Conservation (phyloP, 2,329 filamentous ascomycete genomes). For the Mollisiaceae sp. region DNA sequence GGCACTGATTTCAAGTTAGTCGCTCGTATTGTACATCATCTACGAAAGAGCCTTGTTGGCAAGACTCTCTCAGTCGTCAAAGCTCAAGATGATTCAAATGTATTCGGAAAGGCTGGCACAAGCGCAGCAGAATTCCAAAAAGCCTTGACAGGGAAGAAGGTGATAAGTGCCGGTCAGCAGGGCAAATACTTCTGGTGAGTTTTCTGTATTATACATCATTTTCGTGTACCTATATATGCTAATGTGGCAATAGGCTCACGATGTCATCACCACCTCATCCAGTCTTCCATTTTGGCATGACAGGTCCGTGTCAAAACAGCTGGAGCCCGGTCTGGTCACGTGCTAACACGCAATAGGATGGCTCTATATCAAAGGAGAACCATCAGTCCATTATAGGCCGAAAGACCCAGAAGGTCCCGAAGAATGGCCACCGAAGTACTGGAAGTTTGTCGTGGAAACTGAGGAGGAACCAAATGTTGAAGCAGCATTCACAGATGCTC, state of each 20-base stretch:
- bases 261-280: constrained; percentile 80
- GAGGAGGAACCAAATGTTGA: constrained; percentile 57
- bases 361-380: constrained; percentile 83
- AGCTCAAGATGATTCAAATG: constrained; percentile 78
- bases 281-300: constrained; percentile 86
- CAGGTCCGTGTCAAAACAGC: constrained; percentile 47
- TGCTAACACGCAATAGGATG: constrained; percentile 58
- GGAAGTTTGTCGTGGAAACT: constrained; percentile 82
- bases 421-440: constrained; percentile 86
- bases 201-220: neutral
- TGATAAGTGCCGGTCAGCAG: constrained; percentile 75
- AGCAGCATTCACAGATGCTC: constrained; percentile 82
- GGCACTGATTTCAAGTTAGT: constrained; percentile 52
- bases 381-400: constrained; percentile 77
- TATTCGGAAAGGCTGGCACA: constrained; percentile 91
- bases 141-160: constrained; percentile 76
- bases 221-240: neutral
- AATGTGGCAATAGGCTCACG: constrained; percentile 57
- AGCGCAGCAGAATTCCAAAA: constrained; percentile 75
- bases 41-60: constrained; percentile 82
- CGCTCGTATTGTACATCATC: constrained; percentile 83
- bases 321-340: neutral
- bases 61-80: constrained; percentile 75
- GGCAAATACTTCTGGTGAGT: constrained; percentile 93
- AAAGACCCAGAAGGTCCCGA: constrained; percentile 57